These are phyloP conservation scores for Drosera spatulata DNA, from an alignment of 179 eudicot species.

Conservation along the genomic window DNA sequence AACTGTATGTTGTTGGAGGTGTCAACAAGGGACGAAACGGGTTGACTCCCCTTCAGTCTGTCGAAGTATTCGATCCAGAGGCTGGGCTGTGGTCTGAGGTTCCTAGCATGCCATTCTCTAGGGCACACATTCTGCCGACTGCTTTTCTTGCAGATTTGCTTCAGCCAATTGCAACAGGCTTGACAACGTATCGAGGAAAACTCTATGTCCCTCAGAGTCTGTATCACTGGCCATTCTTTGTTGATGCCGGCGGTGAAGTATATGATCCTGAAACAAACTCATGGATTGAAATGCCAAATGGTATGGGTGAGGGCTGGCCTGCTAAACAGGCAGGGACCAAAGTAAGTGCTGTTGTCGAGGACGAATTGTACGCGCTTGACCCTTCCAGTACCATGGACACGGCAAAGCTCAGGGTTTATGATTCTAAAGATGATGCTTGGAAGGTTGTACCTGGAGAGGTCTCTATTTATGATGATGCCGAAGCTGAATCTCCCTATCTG, in stretches of 20 bases:
- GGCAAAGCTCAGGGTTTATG: conserved; percentile 68
- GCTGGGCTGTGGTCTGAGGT: conserved; percentile 62
- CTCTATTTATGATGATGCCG: conserved; percentile 49
- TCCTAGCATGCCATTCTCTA: conserved; percentile 92
- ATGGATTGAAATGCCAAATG: conserved; percentile 88
- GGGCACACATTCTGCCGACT: conserved; percentile 76
- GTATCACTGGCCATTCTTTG: conserved; percentile 95
- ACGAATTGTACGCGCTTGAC: conserved; percentile 70
- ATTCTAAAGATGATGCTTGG: conserved; percentile 69
- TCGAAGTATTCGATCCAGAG: conserved; percentile 75
- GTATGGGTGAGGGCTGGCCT: conserved; percentile 99
- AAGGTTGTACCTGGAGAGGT: conserved; percentile 57
- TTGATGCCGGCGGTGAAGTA: conserved; percentile 99
- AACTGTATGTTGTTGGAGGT: conserved; percentile 90
- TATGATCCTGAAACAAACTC: conserved; percentile 75
- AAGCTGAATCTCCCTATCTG: conserved; percentile 81
- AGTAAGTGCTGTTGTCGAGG: conserved; percentile 65
- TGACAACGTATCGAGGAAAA: conserved; percentile 75
- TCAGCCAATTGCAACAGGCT: conserved; percentile 95
- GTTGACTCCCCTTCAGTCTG: conserved; percentile 74
- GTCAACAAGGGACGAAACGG: conserved; percentile 68
- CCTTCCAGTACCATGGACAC: conserved; percentile 57
- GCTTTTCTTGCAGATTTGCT: conserved; percentile 78
- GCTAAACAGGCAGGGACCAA: conserved; percentile 97
- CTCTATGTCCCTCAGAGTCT: conserved; percentile 89